Conservation (phyloP, 2,329 filamentous ascomycete species). For the Paramyrothecium roridum region DNA sequence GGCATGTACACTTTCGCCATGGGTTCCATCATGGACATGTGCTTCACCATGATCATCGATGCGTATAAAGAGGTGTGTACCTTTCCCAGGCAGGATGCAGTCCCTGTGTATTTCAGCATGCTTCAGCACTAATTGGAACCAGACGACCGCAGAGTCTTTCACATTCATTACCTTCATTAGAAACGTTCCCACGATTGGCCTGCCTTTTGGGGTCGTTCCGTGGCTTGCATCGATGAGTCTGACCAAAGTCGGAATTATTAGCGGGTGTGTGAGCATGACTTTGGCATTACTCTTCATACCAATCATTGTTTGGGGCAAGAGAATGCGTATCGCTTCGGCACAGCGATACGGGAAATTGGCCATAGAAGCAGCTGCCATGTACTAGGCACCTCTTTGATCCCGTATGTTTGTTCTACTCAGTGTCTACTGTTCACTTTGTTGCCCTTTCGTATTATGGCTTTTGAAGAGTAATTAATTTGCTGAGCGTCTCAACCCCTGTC, state of each 20-base stretch:
- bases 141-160: conserved; percentile 20
- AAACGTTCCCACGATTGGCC: conserved; percentile 22
- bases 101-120: background rate
- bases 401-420: background rate
- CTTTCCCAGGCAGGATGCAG: background rate
- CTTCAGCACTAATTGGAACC: background rate
- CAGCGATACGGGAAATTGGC: conserved; percentile 12
- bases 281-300: conserved; percentile 21
- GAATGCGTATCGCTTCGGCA: conserved; percentile 14
- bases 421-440: too few species aligned
- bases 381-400: background rate
- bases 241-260: conserved; percentile 22
- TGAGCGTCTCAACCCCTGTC: too few species aligned
- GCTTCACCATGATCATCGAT: conserved; percentile 31
- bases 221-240: conserved; percentile 28
- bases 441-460: too few species aligned
- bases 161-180: conserved; percentile 27
- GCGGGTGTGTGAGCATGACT: conserved; percentile 15
- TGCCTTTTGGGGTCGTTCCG: conserved; percentile 22
- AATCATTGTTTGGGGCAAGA: conserved; percentile 28
- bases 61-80: conserved; percentile 20
- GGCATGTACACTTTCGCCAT: conserved; percentile 34
- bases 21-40: conserved; percentile 32
- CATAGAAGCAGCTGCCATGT: background rate
- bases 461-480: too few species aligned